Base-by-base conservation (phyloP, 768 basidiomycete genomes). In the Agaricus blazei region DNA sequence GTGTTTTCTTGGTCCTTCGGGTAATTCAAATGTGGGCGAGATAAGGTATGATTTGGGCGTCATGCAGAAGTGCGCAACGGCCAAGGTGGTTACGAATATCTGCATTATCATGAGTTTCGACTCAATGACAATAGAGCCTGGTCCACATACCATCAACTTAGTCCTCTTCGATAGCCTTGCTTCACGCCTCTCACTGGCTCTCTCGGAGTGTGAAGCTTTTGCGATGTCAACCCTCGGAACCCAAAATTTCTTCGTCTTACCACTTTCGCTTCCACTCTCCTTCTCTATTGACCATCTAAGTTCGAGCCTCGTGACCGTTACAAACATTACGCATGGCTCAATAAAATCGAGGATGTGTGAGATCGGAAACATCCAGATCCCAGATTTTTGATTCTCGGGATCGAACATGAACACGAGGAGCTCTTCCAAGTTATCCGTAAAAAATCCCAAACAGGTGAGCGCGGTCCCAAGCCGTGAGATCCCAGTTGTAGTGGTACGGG, bases 401-500 rank as follows among this genome's bases (percentile, higher is more conserved):
- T 7, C 19, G 8, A 28, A 14, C 6, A 26, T 41, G 19, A 24
- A 51, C 11, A 2, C 11, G 19, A 34, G 42, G 24, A 34, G 60
- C 12, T 4, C 59, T 42, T 44, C 48, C 11, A n/a, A 4, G 2
- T 34, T 26, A 5, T 54, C 31, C 11, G 63, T 49, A 9, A 61
- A 19, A 2, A 54, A 45, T 40, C 59, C 54, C 4, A 56, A 28
- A 12, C 64, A 66, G 0, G 65, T 23, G 5, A 71, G 57, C 14
- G 58, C 27, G 2, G 59, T 65, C 15, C 68, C 68, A 0, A 58
- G 15, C 9, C 64, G 60, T 19, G 69, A 70, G 51, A 75, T 67
- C 3, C 67, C 66, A 11, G 64, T 64, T 0, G 68, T 73, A 1
- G 71, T 68, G 36, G 59, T 63, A 24, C 68, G 65, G 1, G 68